phyloP scores from a whole-genome alignment of 2,329 filamentous ascomycete genomes.

The Fusarium anguioides region DNA sequence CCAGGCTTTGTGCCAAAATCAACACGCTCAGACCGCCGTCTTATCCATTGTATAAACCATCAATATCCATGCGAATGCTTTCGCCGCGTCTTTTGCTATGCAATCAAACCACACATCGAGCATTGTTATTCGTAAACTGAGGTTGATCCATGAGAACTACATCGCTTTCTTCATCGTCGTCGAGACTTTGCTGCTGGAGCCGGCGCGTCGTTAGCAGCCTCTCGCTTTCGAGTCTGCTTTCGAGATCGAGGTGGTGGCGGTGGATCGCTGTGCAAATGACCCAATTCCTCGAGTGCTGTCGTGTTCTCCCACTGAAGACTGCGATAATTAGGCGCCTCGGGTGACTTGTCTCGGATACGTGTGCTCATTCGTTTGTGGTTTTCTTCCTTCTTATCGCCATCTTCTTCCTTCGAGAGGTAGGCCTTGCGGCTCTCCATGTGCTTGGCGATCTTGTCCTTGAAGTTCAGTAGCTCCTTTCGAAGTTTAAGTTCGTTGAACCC shows the following conservation, averaged over 20 bases:
- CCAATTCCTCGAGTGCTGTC: slow-evolving; percentile 66
- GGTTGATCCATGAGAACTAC: neutral
- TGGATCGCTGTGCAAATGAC: slow-evolving; percentile 67
- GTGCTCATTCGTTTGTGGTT: slow-evolving; percentile 58
- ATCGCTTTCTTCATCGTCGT: slow-evolving; percentile 38
- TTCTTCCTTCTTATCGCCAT: slow-evolving; percentile 54
- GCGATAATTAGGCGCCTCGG: slow-evolving; percentile 59
- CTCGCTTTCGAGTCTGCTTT: slow-evolving; percentile 65
- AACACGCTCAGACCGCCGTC: slow-evolving; percentile 10
- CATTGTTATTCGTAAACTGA: neutral
- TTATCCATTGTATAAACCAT: slow-evolving; percentile 8
- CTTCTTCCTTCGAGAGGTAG: slow-evolving; percentile 65
- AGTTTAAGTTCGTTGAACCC: slow-evolving; percentile 89
- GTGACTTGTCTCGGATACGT: slow-evolving; percentile 59
- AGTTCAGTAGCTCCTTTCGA: slow-evolving; percentile 84
- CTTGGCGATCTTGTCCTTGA: slow-evolving; percentile 78
- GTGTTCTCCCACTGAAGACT: slow-evolving; percentile 68
- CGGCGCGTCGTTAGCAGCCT: slow-evolving; percentile 51
- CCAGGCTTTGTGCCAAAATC: slow-evolving; percentile 24
- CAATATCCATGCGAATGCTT: slow-evolving; percentile 14
- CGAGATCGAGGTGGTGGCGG: slow-evolving; percentile 62
- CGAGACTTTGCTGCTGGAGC: slow-evolving; percentile 48
- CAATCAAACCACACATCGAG: neutral
- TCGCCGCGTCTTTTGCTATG: slow-evolving; percentile 15
- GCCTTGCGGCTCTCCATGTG: slow-evolving; percentile 84